These are phyloP conservation scores for Bassia scoparia DNA, from an alignment of 148 eudicot species.

Conservation along the genomic window DNA sequence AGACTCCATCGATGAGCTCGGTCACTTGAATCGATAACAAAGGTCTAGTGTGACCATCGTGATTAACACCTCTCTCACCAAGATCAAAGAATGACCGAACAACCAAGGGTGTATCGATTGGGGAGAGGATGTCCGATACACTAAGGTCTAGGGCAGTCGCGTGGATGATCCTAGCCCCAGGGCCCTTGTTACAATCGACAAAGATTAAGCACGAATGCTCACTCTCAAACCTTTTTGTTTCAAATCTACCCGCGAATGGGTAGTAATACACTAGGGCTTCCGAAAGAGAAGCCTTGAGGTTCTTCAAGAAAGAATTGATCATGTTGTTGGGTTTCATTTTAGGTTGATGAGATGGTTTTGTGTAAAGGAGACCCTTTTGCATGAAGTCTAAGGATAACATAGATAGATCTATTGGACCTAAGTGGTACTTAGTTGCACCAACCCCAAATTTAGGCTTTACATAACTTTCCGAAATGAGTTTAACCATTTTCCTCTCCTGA, in stretches of 20 bases:
- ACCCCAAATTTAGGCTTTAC: constrained; percentile 12
- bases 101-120: constrained; percentile 18
- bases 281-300: background rate
- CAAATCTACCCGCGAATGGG: constrained; percentile 6
- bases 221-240: background rate
- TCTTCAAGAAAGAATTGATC: background rate
- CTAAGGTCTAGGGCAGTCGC: constrained; percentile 18
- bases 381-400: constrained; percentile 6
- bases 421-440: constrained; percentile 10
- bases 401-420: constrained; percentile 5
- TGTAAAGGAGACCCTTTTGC: constrained; percentile 21
- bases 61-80: constrained; percentile 26
- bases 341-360: background rate
- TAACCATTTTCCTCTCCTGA: background rate
- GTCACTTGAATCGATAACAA: constrained; percentile 49
- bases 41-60: constrained; percentile 43
- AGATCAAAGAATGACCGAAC: constrained; percentile 35
- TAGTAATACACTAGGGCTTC: background rate
- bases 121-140: constrained; percentile 25
- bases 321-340: background rate
- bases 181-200: constrained; percentile 34
- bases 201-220: background rate
- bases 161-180: constrained; percentile 40
- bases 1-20: constrained; percentile 21
- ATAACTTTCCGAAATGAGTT: constrained; percentile 11